These are phyloP conservation scores for Boletus reticulatus DNA, from an alignment of 768 basidiomycete genomes.

Conservation along the genomic window DNA sequence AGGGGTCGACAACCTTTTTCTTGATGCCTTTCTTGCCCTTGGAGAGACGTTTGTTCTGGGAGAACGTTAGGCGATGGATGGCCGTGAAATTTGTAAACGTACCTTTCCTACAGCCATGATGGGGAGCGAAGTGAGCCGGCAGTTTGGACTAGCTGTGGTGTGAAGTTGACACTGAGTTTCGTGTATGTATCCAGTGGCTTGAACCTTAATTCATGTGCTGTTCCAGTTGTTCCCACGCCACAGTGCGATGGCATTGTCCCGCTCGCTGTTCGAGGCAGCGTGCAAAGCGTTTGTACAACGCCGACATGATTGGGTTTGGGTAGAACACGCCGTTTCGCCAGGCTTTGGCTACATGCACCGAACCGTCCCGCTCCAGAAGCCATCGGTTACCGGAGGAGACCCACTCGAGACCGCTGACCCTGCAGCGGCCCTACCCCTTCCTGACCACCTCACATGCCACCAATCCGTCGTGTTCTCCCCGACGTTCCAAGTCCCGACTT, in stretches of 20 bases:
- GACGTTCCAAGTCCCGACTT: constrained; percentile 77
- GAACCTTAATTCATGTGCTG: constrained; percentile 53
- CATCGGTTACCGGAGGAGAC: constrained; percentile 5
- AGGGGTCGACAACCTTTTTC: constrained; percentile 99
- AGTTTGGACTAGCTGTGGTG: constrained; percentile 48
- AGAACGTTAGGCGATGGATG: neutral
- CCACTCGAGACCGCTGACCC: constrained; percentile 28
- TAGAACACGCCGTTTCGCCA: constrained; percentile 51
- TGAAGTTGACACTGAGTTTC: constrained; percentile 11
- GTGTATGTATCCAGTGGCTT: constrained; percentile 46
- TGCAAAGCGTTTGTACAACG: constrained; percentile 50
- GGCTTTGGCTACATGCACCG: constrained; percentile 50
- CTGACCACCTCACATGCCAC: constrained; percentile 42
- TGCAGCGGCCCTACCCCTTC: constrained; percentile 31
- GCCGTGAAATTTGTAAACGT: constrained; percentile 18
- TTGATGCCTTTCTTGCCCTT: constrained; percentile 99
- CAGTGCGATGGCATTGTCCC: constrained; percentile 40
- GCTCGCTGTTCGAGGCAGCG: constrained; percentile 56
- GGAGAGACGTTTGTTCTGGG: constrained; percentile 94
- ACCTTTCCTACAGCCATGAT: constrained; percentile 91
- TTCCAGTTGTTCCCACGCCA: constrained; percentile 42
- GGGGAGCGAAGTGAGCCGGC: constrained; percentile 42
- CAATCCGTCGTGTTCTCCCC: constrained; percentile 77
- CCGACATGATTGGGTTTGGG: constrained; percentile 56
- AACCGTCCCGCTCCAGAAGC: constrained; percentile 23